Base-by-base conservation (phyloP, 768 basidiomycete genomes). In the Termitomyces heimii region DNA sequence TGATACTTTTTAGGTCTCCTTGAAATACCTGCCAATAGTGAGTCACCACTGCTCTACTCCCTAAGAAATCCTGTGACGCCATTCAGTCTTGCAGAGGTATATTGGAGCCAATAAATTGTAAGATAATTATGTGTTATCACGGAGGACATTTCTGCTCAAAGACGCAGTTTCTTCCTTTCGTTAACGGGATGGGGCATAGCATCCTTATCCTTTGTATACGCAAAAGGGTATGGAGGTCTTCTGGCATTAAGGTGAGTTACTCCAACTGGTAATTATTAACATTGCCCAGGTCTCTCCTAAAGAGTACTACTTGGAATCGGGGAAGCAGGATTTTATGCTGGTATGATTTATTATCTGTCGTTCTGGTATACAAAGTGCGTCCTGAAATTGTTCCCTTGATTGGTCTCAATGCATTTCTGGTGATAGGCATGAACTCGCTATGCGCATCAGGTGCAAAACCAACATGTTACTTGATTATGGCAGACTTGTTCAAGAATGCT, bases 71-170 rank as follows among this genome's bases (percentile, higher is more conserved):
- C 1, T 47, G 29, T 32, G 20, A 32, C 34, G 8, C 34, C 8
- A 3, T 28, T 22, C 60, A 82, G 82, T 83, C 35, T 70, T 83
- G 2, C 82, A 83, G 65, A 75, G 81, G 12, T 68, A 75, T 60
- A 83, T 83, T 50, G 82, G 82, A 0, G 82, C 82, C 10, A 82
- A 83, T 58, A 69, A 79, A 63, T 83, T 82, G 82, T 82, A 58
- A 54, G 75, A 9, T 16, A 18, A 35, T 37, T 13, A 13, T 16
- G 18, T 24, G 10, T 43, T 20, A n/a, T 18, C 29, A 26, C 28
- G 22, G 1, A 26, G 14, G 29, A 43, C 26, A 6, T 28, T 24
- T 22, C 22, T 9, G 18, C 28, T 34, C 22, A 31, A 3, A n/a
- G 2, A 28, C 5, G 10, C 52, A 83, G 82, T 63, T 82, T 83